A percentile compares a stretch with the other conserved stretches of the same genome.
These are phyloP conservation scores for Globisporangium takayamanum DNA, from an alignment of 352 stramenopile species.

Conservation along the genomic window DNA sequence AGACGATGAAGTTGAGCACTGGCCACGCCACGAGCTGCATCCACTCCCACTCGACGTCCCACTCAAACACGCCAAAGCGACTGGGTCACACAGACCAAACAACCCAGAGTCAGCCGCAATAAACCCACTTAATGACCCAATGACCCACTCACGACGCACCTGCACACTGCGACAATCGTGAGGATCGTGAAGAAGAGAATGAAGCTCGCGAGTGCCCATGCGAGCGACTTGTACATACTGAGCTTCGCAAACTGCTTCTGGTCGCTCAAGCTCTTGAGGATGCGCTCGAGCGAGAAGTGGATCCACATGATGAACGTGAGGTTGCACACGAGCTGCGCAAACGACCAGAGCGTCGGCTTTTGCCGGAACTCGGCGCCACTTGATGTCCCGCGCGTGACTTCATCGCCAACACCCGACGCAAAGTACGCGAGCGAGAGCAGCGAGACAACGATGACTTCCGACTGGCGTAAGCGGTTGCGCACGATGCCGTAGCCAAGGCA, in stretches of 20 bases:
- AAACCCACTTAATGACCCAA: background rate
- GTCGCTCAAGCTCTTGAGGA: constrained; percentile 70
- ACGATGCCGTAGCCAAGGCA: constrained; percentile 91
- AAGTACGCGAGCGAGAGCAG: constrained; percentile 76
- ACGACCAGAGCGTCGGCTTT: constrained; percentile 78
- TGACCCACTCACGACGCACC: background rate
- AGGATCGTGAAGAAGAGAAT: constrained; percentile 86
- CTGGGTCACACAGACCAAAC: constrained; percentile 13
- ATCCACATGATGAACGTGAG: constrained; percentile 90
- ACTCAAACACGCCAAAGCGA: constrained; percentile 82
- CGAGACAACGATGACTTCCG: constrained; percentile 50
- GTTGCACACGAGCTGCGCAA: constrained; percentile 83
- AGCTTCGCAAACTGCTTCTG: constrained; percentile 90
- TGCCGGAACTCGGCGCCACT: constrained; percentile 74
- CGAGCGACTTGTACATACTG: constrained; percentile 82
- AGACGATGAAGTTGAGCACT: constrained; percentile 89
- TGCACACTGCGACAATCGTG: constrained; percentile 74
- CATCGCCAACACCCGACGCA: constrained; percentile 60
- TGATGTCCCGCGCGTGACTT: constrained; percentile 72
- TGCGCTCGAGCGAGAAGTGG: constrained; percentile 80
- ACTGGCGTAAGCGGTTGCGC: constrained; percentile 37
- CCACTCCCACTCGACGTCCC: constrained; percentile 89
- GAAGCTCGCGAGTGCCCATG: constrained; percentile 74
- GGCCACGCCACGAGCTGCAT: constrained; percentile 89
- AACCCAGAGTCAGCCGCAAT: background rate